These are phyloP conservation scores for Fusarium pseudocircinatum DNA, from an alignment of 2,329 filamentous ascomycete genomes.

Conservation along the genomic window DNA sequence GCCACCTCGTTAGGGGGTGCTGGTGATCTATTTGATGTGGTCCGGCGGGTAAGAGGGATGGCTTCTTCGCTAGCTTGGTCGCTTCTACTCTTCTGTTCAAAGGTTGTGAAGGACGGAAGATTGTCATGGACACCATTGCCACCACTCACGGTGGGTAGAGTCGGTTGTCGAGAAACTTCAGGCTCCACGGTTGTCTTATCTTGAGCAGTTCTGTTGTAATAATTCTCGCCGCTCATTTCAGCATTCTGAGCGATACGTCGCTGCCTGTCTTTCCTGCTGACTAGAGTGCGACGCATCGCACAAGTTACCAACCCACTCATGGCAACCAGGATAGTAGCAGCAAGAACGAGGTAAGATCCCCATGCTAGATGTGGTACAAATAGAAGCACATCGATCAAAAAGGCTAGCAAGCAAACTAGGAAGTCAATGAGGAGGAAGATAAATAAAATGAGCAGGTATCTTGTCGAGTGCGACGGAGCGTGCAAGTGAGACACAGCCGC, in stretches of 20 bases:
- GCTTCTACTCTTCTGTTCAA: slow-evolving; percentile 72
- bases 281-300: slow-evolving; percentile 91
- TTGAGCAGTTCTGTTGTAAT: slow-evolving; percentile 77
- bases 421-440: slow-evolving; percentile 89
- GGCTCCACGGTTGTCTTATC: slow-evolving; percentile 56
- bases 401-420: slow-evolving; percentile 83
- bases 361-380: slow-evolving; percentile 95
- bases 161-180: slow-evolving; percentile 61
- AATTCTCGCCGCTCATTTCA: slow-evolving; percentile 96
- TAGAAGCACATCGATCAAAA: slow-evolving; percentile 91
- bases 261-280: slow-evolving; percentile 92
- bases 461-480: slow-evolving; percentile 85
- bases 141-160: slow-evolving; percentile 66
- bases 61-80: slow-evolving; percentile 73
- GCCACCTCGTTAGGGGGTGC: slow-evolving; percentile 55
- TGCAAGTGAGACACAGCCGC: slow-evolving; percentile 87
- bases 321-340: slow-evolving; percentile 85
- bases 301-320: slow-evolving; percentile 87
- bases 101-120: slow-evolving; percentile 68
- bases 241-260: slow-evolving; percentile 92
- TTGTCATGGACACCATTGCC: slow-evolving; percentile 61
- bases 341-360: slow-evolving; percentile 94
- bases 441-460: slow-evolving; percentile 85
- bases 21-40: slow-evolving; percentile 67
- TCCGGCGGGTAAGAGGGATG: slow-evolving; percentile 73